Conservation (phyloP, 1,139 yeast genomes). For the Pichia sp. region DNA sequence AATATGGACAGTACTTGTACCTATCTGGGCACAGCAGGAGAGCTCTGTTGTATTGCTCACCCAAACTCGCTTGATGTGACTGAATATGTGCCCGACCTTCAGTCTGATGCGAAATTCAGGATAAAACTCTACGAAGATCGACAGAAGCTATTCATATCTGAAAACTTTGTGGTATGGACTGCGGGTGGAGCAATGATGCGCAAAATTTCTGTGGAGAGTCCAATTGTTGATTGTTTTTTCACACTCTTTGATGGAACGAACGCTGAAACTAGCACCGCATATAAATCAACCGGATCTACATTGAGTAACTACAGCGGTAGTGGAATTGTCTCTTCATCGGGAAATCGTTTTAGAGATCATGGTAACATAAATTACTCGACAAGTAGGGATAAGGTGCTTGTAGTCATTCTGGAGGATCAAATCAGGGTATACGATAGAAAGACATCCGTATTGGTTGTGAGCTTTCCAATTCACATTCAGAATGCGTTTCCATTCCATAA, state of each 20-base stretch:
- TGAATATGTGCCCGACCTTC: constrained; percentile 1
- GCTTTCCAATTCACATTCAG: constrained; percentile 55
- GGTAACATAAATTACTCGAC: too few relatives aligned
- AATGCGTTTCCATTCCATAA: constrained; percentile 52
- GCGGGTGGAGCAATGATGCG: constrained; percentile 44
- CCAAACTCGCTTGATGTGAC: background rate
- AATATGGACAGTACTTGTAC: too few relatives aligned
- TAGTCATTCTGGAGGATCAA: constrained; percentile 43
- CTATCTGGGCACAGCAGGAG: too few relatives aligned
- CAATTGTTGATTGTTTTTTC: constrained; percentile 30
- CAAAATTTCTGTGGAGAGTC: constrained; percentile 41
- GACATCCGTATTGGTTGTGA: constrained; percentile 51
- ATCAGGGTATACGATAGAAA: constrained; percentile 51
- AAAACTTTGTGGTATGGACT: constrained; percentile 34
- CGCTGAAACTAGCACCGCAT: background rate
- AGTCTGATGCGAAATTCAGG: background rate
- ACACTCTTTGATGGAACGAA: constrained; percentile 18
- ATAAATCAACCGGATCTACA: background rate
- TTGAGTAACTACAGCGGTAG: too few relatives aligned
- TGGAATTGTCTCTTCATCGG: too few relatives aligned
- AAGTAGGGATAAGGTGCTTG: constrained; percentile 33
- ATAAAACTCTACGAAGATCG: constrained; percentile 6
- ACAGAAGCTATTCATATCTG: constrained; percentile 9
- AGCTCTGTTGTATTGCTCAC: background rate
- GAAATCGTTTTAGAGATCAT: too few relatives aligned